Percentiles rank a stretch among this genome's conserved stretches.
Evolutionary conservation across 2,329 filamentous ascomycete species (phyloP).

Genomic region (Rutstroemia sp.): DNA sequence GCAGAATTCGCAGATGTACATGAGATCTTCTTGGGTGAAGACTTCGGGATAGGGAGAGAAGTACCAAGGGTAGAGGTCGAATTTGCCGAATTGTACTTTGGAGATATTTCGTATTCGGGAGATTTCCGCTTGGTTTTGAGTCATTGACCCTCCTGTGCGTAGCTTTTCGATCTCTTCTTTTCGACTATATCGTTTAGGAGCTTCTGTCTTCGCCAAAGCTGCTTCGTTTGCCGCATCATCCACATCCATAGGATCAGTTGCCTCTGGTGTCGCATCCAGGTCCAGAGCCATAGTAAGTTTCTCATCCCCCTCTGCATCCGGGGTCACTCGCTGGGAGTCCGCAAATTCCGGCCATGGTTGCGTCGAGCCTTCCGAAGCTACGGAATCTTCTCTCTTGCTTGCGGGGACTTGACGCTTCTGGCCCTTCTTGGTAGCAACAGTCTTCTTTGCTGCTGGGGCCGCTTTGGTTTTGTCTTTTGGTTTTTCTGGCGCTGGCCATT

Average conservation of each 20-base stretch:
- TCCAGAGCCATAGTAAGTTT: conserved; percentile 21
- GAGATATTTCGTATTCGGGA: conserved; percentile 92
- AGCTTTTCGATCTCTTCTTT: conserved; percentile 96
- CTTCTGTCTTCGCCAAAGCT: conserved; percentile 29
- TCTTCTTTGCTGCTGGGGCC: conserved; percentile 38
- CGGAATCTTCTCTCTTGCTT: conserved; percentile 27
- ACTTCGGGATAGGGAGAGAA: conserved; percentile 93
- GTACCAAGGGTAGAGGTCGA: conserved; percentile 95
- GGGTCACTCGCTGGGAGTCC: conserved; percentile 24
- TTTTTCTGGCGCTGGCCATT: conserved; percentile 83
- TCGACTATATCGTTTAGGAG: conserved; percentile 50
- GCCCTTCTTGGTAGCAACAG: conserved; percentile 31
- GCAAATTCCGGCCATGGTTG: conserved; percentile 27
- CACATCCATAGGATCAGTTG: conserved; percentile 41
- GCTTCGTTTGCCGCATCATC: conserved; percentile 40
- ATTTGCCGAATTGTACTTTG: conserved; percentile 87
- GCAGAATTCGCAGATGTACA: conserved; percentile 97
- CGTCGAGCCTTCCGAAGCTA: conserved; percentile 26
- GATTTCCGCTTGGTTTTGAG: conserved; percentile 95
- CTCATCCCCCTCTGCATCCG: conserved; percentile 24
- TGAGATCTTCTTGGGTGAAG: conserved; percentile 80
- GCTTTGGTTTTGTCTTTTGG: conserved; percentile 72
- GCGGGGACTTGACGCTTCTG: conserved; percentile 32
- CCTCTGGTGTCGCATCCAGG: conserved; percentile 26
- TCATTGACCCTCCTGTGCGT: conserved; percentile 93